Conservation (phyloP, 2,329 filamentous ascomycete species). For the Fusarium decemcellulare region DNA sequence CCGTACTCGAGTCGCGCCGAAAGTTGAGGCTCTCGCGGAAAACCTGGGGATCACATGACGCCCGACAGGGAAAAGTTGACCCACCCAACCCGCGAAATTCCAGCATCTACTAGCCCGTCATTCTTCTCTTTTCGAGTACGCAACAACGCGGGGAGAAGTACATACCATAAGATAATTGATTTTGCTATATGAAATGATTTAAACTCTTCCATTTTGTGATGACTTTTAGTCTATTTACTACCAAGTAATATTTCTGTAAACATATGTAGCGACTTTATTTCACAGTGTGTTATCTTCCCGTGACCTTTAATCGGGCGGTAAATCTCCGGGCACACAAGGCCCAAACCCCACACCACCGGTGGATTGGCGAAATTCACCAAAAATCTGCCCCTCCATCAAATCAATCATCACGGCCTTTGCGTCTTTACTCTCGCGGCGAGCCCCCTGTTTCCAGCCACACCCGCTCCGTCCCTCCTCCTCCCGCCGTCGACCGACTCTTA, state of each 20-base stretch:
- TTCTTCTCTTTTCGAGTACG: too few species aligned
- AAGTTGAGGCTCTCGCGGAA: slow-evolving; percentile 45
- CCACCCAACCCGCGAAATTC: too few species aligned
- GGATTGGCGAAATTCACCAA: slow-evolving; percentile 58
- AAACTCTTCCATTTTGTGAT: too few species aligned
- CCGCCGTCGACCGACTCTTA: slow-evolving; percentile 26
- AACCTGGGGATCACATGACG: slow-evolving; percentile 57
- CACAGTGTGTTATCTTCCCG: too few species aligned
- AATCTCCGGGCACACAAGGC: slow-evolving; percentile 48
- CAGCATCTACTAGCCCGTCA: too few species aligned
- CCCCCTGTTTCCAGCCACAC: slow-evolving; percentile 37
- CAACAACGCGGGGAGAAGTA: too few species aligned
- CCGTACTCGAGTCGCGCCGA: slow-evolving; percentile 29
- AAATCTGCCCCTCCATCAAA: slow-evolving; percentile 59
- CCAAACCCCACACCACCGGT: slow-evolving; percentile 55
- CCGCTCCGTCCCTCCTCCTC: slow-evolving; percentile 21
- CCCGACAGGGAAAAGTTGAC: neutral
- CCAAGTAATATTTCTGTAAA: too few species aligned
- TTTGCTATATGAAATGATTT: too few species aligned
- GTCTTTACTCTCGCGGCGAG: slow-evolving; percentile 47
- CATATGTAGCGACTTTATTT: too few species aligned
- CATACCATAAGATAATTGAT: too few species aligned
- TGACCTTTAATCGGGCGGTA: slow-evolving; percentile 46
- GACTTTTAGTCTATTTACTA: too few species aligned
- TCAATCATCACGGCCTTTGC: slow-evolving; percentile 39